Evolutionary conservation across 2,329 filamentous ascomycete genomes (phyloP).

Genomic region (Thelonectria rubi): DNA sequence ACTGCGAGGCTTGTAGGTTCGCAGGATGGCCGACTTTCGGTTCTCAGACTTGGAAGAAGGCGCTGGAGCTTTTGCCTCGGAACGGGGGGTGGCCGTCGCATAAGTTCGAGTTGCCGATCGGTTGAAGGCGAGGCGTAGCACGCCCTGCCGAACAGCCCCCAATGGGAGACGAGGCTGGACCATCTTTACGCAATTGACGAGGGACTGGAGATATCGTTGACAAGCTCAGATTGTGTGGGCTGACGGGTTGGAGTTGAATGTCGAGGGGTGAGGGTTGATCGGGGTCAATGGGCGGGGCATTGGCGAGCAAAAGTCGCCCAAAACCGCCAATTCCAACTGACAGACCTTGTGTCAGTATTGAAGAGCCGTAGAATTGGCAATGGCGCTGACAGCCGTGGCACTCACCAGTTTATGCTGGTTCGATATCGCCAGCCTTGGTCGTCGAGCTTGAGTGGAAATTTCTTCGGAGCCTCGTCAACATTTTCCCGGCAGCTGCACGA

Average conservation of each 20-base stretch:
- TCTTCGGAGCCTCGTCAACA: constrained; percentile 42
- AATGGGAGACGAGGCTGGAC: constrained; percentile 45
- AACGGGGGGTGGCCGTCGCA: constrained; percentile 40
- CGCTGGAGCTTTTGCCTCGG: constrained; percentile 35
- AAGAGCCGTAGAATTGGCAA: constrained; percentile 26
- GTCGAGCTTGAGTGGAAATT: constrained; percentile 37
- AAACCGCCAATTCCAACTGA: constrained; percentile 22
- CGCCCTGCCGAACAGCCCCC: constrained; percentile 41
- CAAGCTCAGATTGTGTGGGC: background rate
- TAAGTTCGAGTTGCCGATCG: constrained; percentile 44
- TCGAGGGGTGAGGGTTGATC: background rate
- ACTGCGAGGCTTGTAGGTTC: constrained; percentile 92
- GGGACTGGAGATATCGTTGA: background rate
- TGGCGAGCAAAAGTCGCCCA: constrained; percentile 23
- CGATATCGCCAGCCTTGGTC: constrained; percentile 26
- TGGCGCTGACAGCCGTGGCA: constrained; percentile 27
- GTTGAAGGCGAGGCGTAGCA: constrained; percentile 42
- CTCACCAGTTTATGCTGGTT: constrained; percentile 31
- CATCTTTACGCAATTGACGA: constrained; percentile 36
- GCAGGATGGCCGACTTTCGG: constrained; percentile 61
- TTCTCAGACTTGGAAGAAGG: constrained; percentile 35
- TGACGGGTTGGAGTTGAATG: background rate
- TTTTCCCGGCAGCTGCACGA: constrained; percentile 31
- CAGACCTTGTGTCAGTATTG: constrained; percentile 15
- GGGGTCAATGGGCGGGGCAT: constrained; percentile 8